Evolutionary conservation across 176 grass and related monocot species (phyloP).

Genomic region (Thalia dealbata): DNA sequence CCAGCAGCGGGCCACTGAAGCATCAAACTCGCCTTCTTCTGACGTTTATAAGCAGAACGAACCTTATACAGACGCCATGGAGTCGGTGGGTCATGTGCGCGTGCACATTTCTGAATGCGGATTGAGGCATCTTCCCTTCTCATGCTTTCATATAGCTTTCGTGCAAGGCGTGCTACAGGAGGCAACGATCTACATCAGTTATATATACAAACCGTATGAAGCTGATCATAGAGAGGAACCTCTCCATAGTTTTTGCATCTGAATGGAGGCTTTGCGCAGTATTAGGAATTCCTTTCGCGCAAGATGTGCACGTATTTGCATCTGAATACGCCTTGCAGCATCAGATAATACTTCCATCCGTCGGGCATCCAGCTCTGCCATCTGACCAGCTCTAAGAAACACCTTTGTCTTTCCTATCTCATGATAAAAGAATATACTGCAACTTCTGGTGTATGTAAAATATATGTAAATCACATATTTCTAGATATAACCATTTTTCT

Average conservation of each 20-base stretch:
- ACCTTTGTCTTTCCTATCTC: conserved; percentile 98
- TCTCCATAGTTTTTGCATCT: conserved; percentile 72
- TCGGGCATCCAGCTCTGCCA: conserved; percentile 92
- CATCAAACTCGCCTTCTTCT: conserved; percentile 57
- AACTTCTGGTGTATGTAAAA: conserved; percentile 21
- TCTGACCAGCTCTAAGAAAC: conserved; percentile 84
- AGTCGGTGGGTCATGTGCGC: conserved; percentile 43
- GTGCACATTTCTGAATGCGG: conserved; percentile 70
- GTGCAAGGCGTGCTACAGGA: conserved; percentile 57
- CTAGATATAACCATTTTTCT: neutral
- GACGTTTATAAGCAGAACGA: conserved; percentile 52
- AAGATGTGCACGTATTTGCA: conserved; percentile 69
- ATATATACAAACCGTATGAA: conserved; percentile 10
- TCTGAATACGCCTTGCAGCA: conserved; percentile 58
- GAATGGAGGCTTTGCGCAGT: conserved; percentile 50
- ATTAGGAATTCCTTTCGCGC: conserved; percentile 59
- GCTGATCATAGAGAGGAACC: conserved; percentile 29
- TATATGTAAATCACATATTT: neutral
- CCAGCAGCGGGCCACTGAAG: conserved; percentile 75
- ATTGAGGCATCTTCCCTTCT: conserved; percentile 82
- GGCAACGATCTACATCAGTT: conserved; percentile 10
- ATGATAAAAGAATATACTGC: conserved; percentile 14
- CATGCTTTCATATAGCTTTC: conserved; percentile 58
- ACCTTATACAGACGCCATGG: conserved; percentile 76
- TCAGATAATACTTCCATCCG: conserved; percentile 76